Evolutionary conservation across 164 flowering plant species (phyloP).

Genomic region (Tinospora cordifolia): DNA sequence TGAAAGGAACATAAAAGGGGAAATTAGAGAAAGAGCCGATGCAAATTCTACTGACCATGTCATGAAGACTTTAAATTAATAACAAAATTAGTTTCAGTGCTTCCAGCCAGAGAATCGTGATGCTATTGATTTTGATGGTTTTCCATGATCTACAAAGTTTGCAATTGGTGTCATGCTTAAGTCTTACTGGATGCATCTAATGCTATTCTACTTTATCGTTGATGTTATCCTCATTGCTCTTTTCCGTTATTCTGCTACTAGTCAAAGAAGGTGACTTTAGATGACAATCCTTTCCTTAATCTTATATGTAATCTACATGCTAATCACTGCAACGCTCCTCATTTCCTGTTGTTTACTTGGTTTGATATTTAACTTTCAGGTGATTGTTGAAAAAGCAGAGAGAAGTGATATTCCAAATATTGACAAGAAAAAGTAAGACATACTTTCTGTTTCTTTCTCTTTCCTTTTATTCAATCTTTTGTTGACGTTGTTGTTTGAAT

Average conservation of each 20-base stretch:
- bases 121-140: background rate
- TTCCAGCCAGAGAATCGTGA: background rate
- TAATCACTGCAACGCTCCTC: background rate
- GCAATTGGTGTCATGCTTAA: background rate
- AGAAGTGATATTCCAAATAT: conserved; percentile 73
- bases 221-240: background rate
- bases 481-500: background rate
- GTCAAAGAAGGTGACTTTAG: no score
- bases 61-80: background rate
- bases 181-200: background rate
- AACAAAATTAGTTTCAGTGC: background rate
- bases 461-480: background rate
- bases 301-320: background rate
- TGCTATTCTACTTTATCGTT: background rate
- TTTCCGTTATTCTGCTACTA: background rate
- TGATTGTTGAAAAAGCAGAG: conserved; percentile 82
- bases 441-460: background rate
- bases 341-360: conserved; percentile 3
- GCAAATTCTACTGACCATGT: background rate
- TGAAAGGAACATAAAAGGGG: background rate
- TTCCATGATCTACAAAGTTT: background rate
- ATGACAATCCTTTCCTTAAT: no score
- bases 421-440: conserved; percentile 76
- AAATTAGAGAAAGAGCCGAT: background rate
- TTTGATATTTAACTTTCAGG: conserved; percentile 25